A percentile compares a stretch with the other conserved stretches of the same genome.
Evolutionary conservation across 805 yeast genomes (phyloP).

Genomic region (Myxozyma kluyveri): DNA sequence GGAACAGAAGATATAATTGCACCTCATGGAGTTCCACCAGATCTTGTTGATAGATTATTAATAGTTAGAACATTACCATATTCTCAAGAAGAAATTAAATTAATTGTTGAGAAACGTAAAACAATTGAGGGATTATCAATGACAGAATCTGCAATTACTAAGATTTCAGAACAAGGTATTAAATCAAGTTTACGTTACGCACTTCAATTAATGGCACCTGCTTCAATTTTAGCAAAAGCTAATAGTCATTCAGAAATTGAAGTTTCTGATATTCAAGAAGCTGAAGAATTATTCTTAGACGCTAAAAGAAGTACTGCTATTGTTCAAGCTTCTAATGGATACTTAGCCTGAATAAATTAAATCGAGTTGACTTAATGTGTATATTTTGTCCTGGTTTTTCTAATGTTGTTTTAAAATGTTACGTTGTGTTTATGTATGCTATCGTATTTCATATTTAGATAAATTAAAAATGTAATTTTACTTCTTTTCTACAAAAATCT

Average conservation of each 20-base stretch:
- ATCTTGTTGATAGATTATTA: constrained; percentile 83
- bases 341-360: constrained; percentile 1
- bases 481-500: not conserved
- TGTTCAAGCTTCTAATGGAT: constrained; percentile 79
- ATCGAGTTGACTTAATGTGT: not conserved
- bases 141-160: constrained; percentile 65
- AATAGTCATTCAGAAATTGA: constrained; percentile 67
- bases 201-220: constrained; percentile 84
- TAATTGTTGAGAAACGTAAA: constrained; percentile 80
- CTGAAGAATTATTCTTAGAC: constrained; percentile 84
- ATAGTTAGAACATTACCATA: constrained; percentile 93
- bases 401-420: not conserved
- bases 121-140: constrained; percentile 70
- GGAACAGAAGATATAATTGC: constrained; percentile 82
- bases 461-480: not conserved
- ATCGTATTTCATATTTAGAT: not conserved
- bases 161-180: constrained; percentile 70
- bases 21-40: constrained; percentile 97
- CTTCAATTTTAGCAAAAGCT: constrained; percentile 76
- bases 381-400: not conserved
- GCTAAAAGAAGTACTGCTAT: constrained; percentile 79
- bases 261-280: constrained; percentile 67
- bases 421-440: not conserved
- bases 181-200: constrained; percentile 86
- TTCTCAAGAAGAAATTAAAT: constrained; percentile 71